Base-by-base conservation (phyloP, 768 basidiomycete genomes). In the Lactarius psammicola region DNA sequence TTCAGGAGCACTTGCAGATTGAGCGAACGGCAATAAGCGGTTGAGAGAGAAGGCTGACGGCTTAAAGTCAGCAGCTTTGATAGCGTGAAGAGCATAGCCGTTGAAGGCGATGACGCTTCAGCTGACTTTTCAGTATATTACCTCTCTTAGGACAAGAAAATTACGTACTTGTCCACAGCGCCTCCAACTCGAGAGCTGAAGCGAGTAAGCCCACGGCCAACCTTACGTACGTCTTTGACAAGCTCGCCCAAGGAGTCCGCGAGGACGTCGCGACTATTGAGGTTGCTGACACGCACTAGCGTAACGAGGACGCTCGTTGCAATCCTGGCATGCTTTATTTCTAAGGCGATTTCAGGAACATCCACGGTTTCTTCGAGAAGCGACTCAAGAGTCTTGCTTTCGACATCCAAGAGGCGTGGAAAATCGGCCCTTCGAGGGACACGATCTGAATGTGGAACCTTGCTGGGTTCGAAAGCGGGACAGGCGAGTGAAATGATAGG, bases 271-370 rank as follows among this genome's bases (percentile, higher is more conserved):
- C 78, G 84, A 28, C 84, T 83, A 64, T 78, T 82, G 71, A 93
- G 74, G 18, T 87, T 77, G 73, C 90, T 92, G 65, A 81, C 75
- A 18, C 80, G 80, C 18, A 92, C 86, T 33, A 90, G 78, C 6
- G 84, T 80, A 17, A 83, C 77, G 59, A 93, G 78, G 72, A 92
- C 90, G 28, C 75, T 78, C 1, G 87, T 89, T 17, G 89, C 91
- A 83, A 92, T 86, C 70, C 92, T 87, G 17, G 89, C 86, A 73
- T 86, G 87, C 75, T 90, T 85, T 68, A 93, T 82, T 62, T 89
- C 84, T 53, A 89, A 72, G 5, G 88, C 84, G 42, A 93, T 73
- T 6, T 79, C 80, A 0, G 87, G 84, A 0, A 84, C 82, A 2
- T 87, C 85, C 0, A 81, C 79, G 0, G 86, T 79, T 55, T 85